Base-by-base conservation (phyloP, 2,329 filamentous ascomycete species). In the Sporothrix luriei region DNA sequence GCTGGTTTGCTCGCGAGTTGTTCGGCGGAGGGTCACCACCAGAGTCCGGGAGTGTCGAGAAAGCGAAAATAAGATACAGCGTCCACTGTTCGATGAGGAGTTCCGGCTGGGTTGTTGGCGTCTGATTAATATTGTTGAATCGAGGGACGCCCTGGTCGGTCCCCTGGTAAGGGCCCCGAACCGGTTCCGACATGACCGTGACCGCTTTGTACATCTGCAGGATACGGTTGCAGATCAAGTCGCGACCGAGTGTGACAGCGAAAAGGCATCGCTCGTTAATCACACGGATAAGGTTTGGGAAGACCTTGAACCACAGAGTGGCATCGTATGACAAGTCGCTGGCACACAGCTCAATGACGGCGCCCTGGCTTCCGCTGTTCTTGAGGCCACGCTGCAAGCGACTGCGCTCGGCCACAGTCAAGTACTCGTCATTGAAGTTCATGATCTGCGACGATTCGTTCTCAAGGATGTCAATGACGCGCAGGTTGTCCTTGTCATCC, bases 61-160 rank as follows among this genome's bases (percentile, higher is more conserved):
- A 99, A 11, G 94, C 95, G 81, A 99, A 97, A 69, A 97, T 94
- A 33, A 99, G 84, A 78, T 98, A 98, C 2, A 98, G 83, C 79
- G 97, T 98, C 94, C 94, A 99, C 78, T 99, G 95, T 79, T 98
- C 96, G 70, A 99, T 88, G 70, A 97, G 84, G 26, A 97, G 88
- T 75, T 97, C 93, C 0, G 94, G 91, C 21, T 93, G 91, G 0
- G 90, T 90, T 2, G 88, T 90, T 70, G 86, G 88, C 71, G 85
- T 86, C 76, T 88, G 83, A 74, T 79, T 80, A 1, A 81, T 78
- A 26, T 82, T 57, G 52, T 55, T 29, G 29, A 57, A 77, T 26
- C 85, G 82, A 38, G 82, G 84, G 76, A 84, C 89, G 38, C 83
- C 82, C 7, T 85, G 81, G 64, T 89, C 87, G 21, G 85, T 82